Conservation (phyloP, 371 early-diverging fungal genomes). For the Blastocladiella emersonii region DNA sequence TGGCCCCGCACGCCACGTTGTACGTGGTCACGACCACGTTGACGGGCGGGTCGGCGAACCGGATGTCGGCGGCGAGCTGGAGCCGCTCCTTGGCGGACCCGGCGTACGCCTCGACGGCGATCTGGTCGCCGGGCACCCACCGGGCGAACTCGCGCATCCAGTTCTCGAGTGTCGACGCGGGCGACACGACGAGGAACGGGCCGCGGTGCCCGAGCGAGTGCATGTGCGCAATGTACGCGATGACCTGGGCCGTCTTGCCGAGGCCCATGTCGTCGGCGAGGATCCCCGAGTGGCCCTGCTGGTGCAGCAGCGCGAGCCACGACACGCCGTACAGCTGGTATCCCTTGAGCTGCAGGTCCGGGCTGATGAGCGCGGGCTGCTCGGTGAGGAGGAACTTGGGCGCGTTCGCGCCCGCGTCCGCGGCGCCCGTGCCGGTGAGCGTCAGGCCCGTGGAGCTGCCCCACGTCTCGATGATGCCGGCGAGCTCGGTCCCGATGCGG, state of each 20-base stretch:
- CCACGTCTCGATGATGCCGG: not conserved
- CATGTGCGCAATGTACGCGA: conserved; percentile 62
- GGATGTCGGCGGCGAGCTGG: conserved; percentile 29
- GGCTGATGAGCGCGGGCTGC: conserved; percentile 43
- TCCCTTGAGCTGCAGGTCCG: conserved; percentile 49
- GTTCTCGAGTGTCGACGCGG: conserved; percentile 76
- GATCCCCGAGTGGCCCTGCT: conserved; percentile 66
- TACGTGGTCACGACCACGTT: conserved; percentile 51
- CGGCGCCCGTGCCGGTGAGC: not conserved
- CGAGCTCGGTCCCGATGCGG: conserved; percentile 34
- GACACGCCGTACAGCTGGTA: conserved; percentile 90
- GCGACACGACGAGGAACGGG: conserved; percentile 74
- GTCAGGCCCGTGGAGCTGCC: not conserved
- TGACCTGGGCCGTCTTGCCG: conserved; percentile 96
- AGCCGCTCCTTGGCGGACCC: conserved; percentile 38
- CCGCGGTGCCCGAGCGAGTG: conserved; percentile 40
- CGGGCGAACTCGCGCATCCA: conserved; percentile 74
- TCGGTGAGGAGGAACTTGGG: conserved; percentile 10
- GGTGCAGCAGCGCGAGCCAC: conserved; percentile 76
- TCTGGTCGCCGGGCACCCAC: conserved; percentile 12
- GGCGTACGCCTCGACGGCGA: not conserved
- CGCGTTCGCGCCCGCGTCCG: not conserved
- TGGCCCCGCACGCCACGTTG: conserved; percentile 52
- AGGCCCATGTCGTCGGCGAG: conserved; percentile 93
- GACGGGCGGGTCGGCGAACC: not conserved